Percentiles rank a stretch among this genome's conserved stretches.
phyloP scores from a whole-genome alignment of 2,329 filamentous ascomycete genomes.

The Diaporthe aspalathi region DNA sequence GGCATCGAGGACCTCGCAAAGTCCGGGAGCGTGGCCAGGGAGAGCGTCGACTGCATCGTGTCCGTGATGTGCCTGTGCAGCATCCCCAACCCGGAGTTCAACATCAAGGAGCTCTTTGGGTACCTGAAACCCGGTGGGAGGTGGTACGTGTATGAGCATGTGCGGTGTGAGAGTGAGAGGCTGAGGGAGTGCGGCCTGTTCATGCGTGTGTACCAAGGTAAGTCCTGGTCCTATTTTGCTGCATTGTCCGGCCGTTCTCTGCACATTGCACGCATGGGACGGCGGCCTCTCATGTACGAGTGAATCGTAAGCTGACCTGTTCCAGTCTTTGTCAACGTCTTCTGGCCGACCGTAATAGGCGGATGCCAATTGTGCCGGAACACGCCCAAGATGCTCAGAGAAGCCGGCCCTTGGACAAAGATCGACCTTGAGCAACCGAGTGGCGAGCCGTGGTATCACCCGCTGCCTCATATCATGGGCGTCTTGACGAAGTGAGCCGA shows the following conservation, averaged over 20 bases:
- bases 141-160: constrained; percentile 74
- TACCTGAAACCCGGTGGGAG: constrained; percentile 70
- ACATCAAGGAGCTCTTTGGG: constrained; percentile 66
- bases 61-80: constrained; percentile 72
- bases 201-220: constrained; percentile 59
- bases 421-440: constrained; percentile 59
- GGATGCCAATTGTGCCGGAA: constrained; percentile 63
- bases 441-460: constrained; percentile 55
- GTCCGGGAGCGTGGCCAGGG: constrained; percentile 59
- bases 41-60: constrained; percentile 69
- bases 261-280: not conserved
- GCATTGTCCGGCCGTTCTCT: not conserved
- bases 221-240: not conserved
- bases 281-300: not conserved
- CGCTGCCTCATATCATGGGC: constrained; percentile 63
- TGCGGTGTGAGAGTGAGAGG: constrained; percentile 49
- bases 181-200: constrained; percentile 49
- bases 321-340: constrained; percentile 61
- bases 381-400: constrained; percentile 59
- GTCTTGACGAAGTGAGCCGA: constrained; percentile 61
- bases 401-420: constrained; percentile 62
- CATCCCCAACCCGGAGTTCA: constrained; percentile 69
- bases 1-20: constrained; percentile 68
- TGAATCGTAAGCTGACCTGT: not conserved
- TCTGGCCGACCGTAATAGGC: constrained; percentile 64